Evolutionary conservation across 768 basidiomycete species (phyloP).

Genomic region (Tulasnella sp.): DNA sequence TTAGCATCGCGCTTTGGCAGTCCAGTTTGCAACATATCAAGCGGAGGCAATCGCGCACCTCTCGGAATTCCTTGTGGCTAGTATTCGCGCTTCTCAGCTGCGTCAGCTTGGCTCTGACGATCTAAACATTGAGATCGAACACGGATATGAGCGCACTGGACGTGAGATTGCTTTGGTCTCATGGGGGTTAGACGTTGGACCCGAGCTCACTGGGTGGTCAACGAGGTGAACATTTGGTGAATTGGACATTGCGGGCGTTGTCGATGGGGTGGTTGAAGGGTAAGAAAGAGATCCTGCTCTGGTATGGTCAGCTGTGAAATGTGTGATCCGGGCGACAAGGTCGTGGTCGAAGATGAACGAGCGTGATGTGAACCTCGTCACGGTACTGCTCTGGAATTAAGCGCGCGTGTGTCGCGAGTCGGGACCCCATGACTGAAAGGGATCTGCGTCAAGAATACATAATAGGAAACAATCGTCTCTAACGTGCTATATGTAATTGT

Average conservation of each 20-base stretch:
- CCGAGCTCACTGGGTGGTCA: constrained; percentile 10
- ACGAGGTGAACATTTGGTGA: constrained; percentile 20
- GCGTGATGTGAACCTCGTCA: neutral
- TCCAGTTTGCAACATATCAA: neutral
- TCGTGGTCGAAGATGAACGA: constrained; percentile 6
- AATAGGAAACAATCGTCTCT: neutral
- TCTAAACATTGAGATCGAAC: neutral
- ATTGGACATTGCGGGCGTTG: neutral
- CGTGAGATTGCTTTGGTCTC: neutral
- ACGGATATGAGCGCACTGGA: neutral
- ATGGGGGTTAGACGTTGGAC: neutral
- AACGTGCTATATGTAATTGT: neutral
- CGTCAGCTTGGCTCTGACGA: constrained; percentile 69
- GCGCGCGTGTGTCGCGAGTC: neutral
- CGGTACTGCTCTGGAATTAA: neutral
- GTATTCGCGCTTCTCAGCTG: constrained; percentile 61
- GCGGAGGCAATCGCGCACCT: constrained; percentile 42
- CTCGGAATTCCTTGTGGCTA: constrained; percentile 69
- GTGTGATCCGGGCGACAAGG: neutral
- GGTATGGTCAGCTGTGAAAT: neutral
- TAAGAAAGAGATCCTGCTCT: neutral
- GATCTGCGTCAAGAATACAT: neutral
- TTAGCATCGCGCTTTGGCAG: neutral
- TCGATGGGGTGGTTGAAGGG: neutral
- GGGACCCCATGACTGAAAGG: neutral